These are phyloP conservation scores for Pleurotus salmoneostramineus DNA, from an alignment of 768 basidiomycete species.

Conservation along the genomic window DNA sequence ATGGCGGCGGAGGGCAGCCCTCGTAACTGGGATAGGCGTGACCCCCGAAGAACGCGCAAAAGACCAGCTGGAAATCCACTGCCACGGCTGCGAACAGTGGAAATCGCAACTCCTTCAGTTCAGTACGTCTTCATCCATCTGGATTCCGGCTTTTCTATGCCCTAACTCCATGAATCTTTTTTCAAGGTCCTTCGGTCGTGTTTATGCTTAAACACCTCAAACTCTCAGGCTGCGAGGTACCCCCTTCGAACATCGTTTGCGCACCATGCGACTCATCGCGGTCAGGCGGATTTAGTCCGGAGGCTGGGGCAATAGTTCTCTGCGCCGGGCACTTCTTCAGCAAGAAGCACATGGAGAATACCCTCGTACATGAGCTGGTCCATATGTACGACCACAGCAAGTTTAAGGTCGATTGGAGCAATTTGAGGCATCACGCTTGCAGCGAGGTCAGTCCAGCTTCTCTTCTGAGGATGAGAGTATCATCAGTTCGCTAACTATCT, in stretches of 20 bases:
- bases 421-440: slow-evolving; percentile 93
- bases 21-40: slow-evolving; percentile 46
- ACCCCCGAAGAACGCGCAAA: slow-evolving; percentile 40
- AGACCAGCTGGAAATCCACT: slow-evolving; percentile 31
- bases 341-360: slow-evolving; percentile 89
- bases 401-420: slow-evolving; percentile 90
- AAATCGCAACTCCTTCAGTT: slow-evolving; percentile 64
- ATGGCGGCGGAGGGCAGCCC: slow-evolving; percentile 44
- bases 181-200: slow-evolving; percentile 73
- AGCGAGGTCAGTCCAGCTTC: slow-evolving; percentile 71
- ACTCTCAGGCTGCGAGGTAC: slow-evolving; percentile 67
- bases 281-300: slow-evolving; percentile 81
- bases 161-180: slow-evolving; percentile 1
- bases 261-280: slow-evolving; percentile 70
- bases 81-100: slow-evolving; percentile 59
- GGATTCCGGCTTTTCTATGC: slow-evolving; percentile 9
- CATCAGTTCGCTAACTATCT: neutral
- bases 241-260: slow-evolving; percentile 74
- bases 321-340: slow-evolving; percentile 82
- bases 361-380: slow-evolving; percentile 88
- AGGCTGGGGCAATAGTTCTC: slow-evolving; percentile 74
- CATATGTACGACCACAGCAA: slow-evolving; percentile 95
- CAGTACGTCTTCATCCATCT: slow-evolving; percentile 45
- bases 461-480: neutral
- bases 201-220: slow-evolving; percentile 94